Conservation (phyloP, 345 rosid species). For the Citrus medica region DNA sequence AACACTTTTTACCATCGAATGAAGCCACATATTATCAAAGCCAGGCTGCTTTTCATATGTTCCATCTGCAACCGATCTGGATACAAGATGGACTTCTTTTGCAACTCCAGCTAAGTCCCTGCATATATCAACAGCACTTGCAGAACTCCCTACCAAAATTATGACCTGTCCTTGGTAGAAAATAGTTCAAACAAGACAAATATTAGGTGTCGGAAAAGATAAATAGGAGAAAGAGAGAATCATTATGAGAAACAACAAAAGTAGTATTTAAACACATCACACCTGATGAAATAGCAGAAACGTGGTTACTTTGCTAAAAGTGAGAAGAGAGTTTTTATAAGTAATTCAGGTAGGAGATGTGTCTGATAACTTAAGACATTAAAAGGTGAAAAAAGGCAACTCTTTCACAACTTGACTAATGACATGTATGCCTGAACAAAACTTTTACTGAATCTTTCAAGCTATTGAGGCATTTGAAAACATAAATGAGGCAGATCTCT, state of each 20-base stretch:
- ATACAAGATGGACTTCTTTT: slow-evolving; percentile 78
- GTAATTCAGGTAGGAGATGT: too few relatives aligned
- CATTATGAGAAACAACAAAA: not conserved
- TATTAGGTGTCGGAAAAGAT: not conserved
- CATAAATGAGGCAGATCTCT: not conserved
- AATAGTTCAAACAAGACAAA: not conserved
- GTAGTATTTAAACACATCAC: not conserved
- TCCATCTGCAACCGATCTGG: slow-evolving; percentile 49
- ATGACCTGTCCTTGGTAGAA: slow-evolving; percentile 42
- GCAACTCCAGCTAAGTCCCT: slow-evolving; percentile 64
- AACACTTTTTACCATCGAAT: slow-evolving; percentile 67
- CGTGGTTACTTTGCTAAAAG: not conserved
- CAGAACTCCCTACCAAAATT: slow-evolving; percentile 63
- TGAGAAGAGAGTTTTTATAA: not conserved
- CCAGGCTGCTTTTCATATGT: slow-evolving; percentile 40
- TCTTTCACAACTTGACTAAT: not conserved
- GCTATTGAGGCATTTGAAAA: not conserved
- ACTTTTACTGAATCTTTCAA: not conserved
- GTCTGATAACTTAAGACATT: not conserved
- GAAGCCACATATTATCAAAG: slow-evolving; percentile 59
- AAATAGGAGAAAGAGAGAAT: not conserved
- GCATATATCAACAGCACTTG: slow-evolving; percentile 72
- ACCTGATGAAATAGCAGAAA: not conserved
- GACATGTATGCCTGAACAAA: not conserved
- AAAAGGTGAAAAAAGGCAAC: not conserved